Base-by-base conservation (phyloP, 2,329 filamentous ascomycete species). In the Neoscytalidium dimidiatum region DNA sequence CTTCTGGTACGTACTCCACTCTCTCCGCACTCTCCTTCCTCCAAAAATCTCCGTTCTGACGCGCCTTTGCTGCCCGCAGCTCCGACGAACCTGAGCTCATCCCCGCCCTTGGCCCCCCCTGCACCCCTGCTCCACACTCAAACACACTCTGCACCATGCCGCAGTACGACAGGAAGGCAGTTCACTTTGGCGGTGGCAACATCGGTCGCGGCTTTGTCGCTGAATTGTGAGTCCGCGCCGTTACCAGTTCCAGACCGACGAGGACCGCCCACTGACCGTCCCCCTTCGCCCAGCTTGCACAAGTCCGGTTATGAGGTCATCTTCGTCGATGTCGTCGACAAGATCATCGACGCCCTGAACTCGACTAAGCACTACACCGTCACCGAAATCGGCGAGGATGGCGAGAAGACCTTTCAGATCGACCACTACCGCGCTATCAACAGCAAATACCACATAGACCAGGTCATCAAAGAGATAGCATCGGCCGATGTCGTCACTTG, bases 391-490 rank as follows among this genome's bases (percentile, higher is more conserved):
- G 93, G 93, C 69, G 85, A 88, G 57, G 90, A 96, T 66, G 93
- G 92, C 71, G 93, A 93, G 73, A 86, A 85, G 64, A 88, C 88
- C 73, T 93, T 91, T 80, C 90, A 83, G 72, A 96, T 99, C 81
- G 91, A 91, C 79, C 95, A 97, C 83, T 98, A 97, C 85, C 92
- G 92, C 62, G 95, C 95, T 79, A 91, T 98, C 86, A 97, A 98
- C 88, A 96, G 92, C 71, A 93, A 91, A 81, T 88, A 90, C 69
- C 84, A 97, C 76, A 90, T 96, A 82, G 84, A 85, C 62, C 89
- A 94, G 64, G 88, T 97, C 64, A 81, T 98, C 70, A 80, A 94
- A 52, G 92, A 95, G 82, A 96, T 98, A 72, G 85, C 90, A 64
- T 90, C 90, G 23, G 94, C 94, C 44, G 93, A 97, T 68, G 82